phyloP scores from a whole-genome alignment of 352 stramenopile species.

The Globisporangium paddicum region DNA sequence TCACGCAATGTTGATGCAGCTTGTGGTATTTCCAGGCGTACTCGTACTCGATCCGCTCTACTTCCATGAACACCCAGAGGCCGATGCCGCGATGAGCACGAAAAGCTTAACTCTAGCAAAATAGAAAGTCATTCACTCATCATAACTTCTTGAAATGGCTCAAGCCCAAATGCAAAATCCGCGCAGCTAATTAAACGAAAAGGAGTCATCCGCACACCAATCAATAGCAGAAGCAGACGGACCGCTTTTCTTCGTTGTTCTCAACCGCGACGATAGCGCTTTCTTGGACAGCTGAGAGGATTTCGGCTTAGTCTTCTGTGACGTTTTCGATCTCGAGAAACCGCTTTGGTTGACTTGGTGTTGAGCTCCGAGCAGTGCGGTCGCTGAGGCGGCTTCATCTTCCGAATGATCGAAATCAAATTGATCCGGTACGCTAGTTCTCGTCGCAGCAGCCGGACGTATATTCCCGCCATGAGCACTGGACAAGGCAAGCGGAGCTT shows the following conservation, averaged over 20 bases:
- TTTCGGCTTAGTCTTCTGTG: conserved; percentile 2
- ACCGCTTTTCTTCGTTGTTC: conserved; percentile 5
- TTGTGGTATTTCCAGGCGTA: not conserved
- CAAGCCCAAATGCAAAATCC: not conserved
- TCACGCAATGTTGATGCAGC: not conserved
- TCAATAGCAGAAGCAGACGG: not conserved
- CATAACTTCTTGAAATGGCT: not conserved
- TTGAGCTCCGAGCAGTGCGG: not conserved
- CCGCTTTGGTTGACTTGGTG: not conserved
- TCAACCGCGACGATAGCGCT: not conserved
- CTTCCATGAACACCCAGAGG: not conserved
- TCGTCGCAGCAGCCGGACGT: not conserved
- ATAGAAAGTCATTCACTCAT: not conserved
- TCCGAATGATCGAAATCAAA: conserved; percentile 3
- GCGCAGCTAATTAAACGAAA: conserved; percentile 2
- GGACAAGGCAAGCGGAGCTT: conserved; percentile 1
- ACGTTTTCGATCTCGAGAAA: not conserved
- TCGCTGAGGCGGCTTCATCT: not conserved
- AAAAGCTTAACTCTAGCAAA: not conserved
- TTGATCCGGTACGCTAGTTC: not conserved
- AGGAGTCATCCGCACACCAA: conserved; percentile 4
- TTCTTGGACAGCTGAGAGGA: conserved; percentile 3
- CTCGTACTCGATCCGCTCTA: not conserved
- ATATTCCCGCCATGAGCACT: not conserved
- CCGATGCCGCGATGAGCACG: too few relatives aligned